Evolutionary conservation across 2,329 filamentous ascomycete genomes (phyloP), one percentile per base, ranked within the genome.

Genomic region (Pestalotiopsis sp.): DNA sequence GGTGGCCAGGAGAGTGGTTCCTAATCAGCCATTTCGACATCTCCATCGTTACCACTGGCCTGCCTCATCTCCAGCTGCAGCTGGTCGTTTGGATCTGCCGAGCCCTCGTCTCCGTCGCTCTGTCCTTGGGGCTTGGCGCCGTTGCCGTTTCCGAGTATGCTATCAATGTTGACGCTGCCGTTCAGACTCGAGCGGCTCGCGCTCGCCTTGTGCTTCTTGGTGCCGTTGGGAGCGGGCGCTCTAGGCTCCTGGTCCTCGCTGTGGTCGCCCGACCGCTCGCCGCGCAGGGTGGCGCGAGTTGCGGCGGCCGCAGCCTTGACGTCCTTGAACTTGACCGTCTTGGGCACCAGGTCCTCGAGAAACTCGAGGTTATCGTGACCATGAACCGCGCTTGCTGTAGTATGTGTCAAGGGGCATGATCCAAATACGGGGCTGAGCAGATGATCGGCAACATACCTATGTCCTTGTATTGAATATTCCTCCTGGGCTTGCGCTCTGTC

Each of bases 391-490:
- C 89, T 92, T 73, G 94, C 94, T 94, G 74, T 48, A 64, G 35
- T 62, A 67, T 55, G n/a, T 24, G 14, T 11, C 24, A 55, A 38
- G 1, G 6, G 30, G 30, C 62, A 30, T 17, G 10, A 39, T 22
- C 20, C n/a, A 20, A 26, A 10, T 39, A 22, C n/a, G 9, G 57
- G 61, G 20, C 40, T 26, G 64, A 35, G n/a, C 35, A 30, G 26
- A 5, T 17, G 40, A n/a, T 24, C 22, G 35, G 13, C 9, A 14
- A 75, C 85, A 68, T 83, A 94, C 92, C 91, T 56, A 99, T 86
- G 80, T 99, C 96, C 77, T 93, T 93, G 83, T 99, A 99, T 79
- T 98, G 96, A 70, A 99, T 92, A 76, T 97, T 98, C 69, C 94
- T 90, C 67, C 96, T 88, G 5, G 95, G 95, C 79, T 98, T 98